These are phyloP conservation scores for Mytilinidion resinicola DNA, from an alignment of 495 filamentous ascomycete genomes.

Conservation along the genomic window DNA sequence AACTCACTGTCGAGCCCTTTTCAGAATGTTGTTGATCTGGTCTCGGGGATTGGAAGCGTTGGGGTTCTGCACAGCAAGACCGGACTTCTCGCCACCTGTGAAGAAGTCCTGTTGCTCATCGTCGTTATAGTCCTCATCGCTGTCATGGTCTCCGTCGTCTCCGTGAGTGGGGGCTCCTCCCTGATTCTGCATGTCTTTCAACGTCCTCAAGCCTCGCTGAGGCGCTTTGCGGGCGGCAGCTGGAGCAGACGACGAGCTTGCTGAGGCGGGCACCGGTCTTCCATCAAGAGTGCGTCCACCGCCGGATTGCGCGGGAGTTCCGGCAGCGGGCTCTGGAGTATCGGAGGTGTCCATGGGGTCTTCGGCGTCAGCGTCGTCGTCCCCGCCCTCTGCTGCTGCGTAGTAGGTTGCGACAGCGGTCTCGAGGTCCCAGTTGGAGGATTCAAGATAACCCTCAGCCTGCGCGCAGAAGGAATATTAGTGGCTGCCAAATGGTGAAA, in stretches of 20 bases:
- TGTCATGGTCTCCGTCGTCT: conserved; percentile 52
- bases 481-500: background rate
- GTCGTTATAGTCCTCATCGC: conserved; percentile 56
- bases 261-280: conserved; percentile 11
- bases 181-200: conserved; percentile 48
- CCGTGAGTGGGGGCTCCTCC: conserved; percentile 43
- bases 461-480: conserved; percentile 30
- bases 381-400: conserved; percentile 52
- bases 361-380: conserved; percentile 38
- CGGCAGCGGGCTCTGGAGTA: conserved; percentile 13
- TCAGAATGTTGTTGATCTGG: conserved; percentile 70
- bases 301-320: conserved; percentile 29
- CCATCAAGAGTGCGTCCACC: conserved; percentile 26
- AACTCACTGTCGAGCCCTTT: conserved; percentile 70
- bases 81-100: conserved; percentile 94
- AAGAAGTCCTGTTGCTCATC: conserved; percentile 74
- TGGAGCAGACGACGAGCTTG: conserved; percentile 13
- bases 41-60: conserved; percentile 53
- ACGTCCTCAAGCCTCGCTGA: conserved; percentile 46
- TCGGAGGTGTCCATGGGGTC: conserved; percentile 25
- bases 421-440: conserved; percentile 64
- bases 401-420: conserved; percentile 64
- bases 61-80: conserved; percentile 89
- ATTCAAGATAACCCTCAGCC: conserved; percentile 64
- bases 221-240: conserved; percentile 24